Evolutionary conservation across 805 yeast species (phyloP).

Genomic region (Priceomyces castillae): DNA sequence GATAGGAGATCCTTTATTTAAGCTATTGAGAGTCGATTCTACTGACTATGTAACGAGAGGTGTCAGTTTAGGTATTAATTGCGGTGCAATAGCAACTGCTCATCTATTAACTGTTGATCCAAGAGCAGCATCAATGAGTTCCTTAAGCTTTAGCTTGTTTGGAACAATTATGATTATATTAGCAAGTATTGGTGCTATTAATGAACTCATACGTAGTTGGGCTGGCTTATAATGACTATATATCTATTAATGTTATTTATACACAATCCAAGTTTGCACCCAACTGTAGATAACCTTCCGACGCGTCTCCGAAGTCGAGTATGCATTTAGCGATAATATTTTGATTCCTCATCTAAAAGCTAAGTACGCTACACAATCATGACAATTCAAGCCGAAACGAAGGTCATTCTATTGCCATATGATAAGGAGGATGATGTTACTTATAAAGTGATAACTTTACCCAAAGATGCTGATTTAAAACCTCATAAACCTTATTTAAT

Average conservation of each 20-base stretch:
- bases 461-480: conserved; percentile 5
- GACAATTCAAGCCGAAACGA: conserved; percentile 11
- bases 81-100: conserved; percentile 84
- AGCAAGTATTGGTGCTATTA: conserved; percentile 50
- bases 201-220: conserved; percentile 18
- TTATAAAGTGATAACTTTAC: conserved; percentile 13
- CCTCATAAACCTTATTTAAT: conserved; percentile 12
- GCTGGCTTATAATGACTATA: conserved; percentile 14
- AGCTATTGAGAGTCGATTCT: conserved; percentile 50
- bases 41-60: conserved; percentile 76
- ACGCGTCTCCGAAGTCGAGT: conserved; percentile 1
- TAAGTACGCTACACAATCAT: neutral
- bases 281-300: neutral
- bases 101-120: conserved; percentile 67
- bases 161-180: conserved; percentile 73
- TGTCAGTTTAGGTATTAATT: conserved; percentile 69
- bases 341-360: neutral
- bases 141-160: conserved; percentile 65
- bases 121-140: conserved; percentile 76
- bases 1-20: conserved; percentile 52
- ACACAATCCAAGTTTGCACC: conserved; percentile 1
- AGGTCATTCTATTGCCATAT: conserved; percentile 15
- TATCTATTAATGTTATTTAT: neutral
- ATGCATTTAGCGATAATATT: neutral
- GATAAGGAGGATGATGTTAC: neutral